These are phyloP conservation scores for Suhomyces choctaworum DNA, from an alignment of 1,139 yeast species.

Conservation along the genomic window DNA sequence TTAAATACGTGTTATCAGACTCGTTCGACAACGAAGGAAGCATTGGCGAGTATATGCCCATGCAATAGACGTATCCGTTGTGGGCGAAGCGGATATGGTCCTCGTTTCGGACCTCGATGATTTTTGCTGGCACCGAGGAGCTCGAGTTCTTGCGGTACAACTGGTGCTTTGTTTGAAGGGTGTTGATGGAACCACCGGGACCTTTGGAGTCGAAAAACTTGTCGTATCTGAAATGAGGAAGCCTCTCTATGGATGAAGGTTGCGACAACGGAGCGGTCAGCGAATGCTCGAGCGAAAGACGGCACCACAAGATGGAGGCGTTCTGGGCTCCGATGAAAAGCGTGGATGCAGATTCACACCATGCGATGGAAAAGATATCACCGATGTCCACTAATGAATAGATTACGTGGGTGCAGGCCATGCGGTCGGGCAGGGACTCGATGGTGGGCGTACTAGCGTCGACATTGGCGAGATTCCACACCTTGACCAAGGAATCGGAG, in stretches of 20 bases:
- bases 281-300: slow-evolving; percentile 21
- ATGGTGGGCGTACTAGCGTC: background rate
- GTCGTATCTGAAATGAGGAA: slow-evolving; percentile 83
- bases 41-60: slow-evolving; percentile 39
- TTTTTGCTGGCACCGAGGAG: slow-evolving; percentile 21
- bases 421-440: slow-evolving; percentile 1
- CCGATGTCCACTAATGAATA: slow-evolving; percentile 89
- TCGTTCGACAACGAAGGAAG: slow-evolving; percentile 10
- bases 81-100: slow-evolving; percentile 83
- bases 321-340: slow-evolving; percentile 89
- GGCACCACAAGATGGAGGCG: slow-evolving; percentile 80
- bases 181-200: slow-evolving; percentile 63
- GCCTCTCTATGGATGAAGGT: slow-evolving; percentile 31
- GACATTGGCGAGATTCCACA: slow-evolving; percentile 60
- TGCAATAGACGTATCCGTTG: slow-evolving; percentile 81
- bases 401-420: slow-evolving; percentile 59
- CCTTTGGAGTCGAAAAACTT: slow-evolving; percentile 89
- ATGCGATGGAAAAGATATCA: slow-evolving; percentile 82
- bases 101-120: slow-evolving; percentile 67
- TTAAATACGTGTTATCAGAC: slow-evolving; percentile 16
- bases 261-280: background rate
- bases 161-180: slow-evolving; percentile 35
- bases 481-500: slow-evolving; percentile 83
- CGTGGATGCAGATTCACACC: slow-evolving; percentile 60
- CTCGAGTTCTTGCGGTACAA: slow-evolving; percentile 23